Evolutionary conservation across 208 protist genomes (phyloP), one percentile per base, ranked within the genome.

Genomic region (Sergeia podlipaevii): DNA sequence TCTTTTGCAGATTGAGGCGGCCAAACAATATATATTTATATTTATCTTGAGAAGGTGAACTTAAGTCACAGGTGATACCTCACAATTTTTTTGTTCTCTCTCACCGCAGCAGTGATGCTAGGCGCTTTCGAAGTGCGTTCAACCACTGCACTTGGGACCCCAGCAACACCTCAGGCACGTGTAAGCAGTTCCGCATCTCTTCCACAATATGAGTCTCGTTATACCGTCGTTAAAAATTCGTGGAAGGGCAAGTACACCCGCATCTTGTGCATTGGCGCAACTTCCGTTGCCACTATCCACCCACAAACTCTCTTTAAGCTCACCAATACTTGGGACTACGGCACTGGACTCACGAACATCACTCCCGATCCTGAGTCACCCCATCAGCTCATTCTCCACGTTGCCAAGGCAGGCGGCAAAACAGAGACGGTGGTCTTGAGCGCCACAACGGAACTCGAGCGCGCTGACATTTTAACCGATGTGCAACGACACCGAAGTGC

Each of bases 161-260:
- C 41, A 34, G 30, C 37, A 17, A 21, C 37, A 43, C 13, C 4
- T 63, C 55, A 6, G 28, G 20, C 1, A 13, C 41, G 21, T 53
- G 49, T 15, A 44, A 65, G 48, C 24, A 51, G 13, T 28, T 51
- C 28, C 45, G 48, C 13, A n/a, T 41, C 56, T 27, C 49, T 48
- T 18, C 28, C 21, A 3, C 30, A 26, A 5, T 17, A 13, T n/a
- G 20, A 37, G 7, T 50, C 77, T 0, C 77, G 89, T 49, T 91
- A 79, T 41, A 82, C 64, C 0, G 91, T 96, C 2, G 75, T 79
- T 2, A 96, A 96, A 63, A 74, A 76, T 51, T 93, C 82, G 11
- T 96, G 91, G 88, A 71, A 76, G 18, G 91, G 91, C 0, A 85
- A 80, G 56, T 96, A 93, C 67, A 85, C 71, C 4, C 85, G 93